These are phyloP conservation scores for Massarina eburnea DNA, from an alignment of 2,329 filamentous ascomycete genomes.

Conservation along the genomic window DNA sequence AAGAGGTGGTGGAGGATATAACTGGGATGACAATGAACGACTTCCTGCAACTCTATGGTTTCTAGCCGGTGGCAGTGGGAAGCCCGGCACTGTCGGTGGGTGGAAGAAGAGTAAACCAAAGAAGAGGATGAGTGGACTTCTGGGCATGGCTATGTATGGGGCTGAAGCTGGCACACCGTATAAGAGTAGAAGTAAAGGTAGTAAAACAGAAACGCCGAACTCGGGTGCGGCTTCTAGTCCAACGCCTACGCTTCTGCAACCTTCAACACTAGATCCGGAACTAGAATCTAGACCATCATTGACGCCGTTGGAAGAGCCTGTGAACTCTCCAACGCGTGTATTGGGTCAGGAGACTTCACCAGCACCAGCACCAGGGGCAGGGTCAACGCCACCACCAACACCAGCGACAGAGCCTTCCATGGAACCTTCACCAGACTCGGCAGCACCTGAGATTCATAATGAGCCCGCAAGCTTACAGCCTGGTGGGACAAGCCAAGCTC, in stretches of 20 bases:
- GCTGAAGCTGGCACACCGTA: conserved; percentile 13
- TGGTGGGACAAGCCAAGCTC: no score
- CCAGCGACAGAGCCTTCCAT: no score
- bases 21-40: conserved; percentile 4
- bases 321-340: no score
- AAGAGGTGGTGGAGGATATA: conserved; percentile 19
- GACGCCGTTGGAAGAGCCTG: no score
- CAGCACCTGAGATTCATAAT: no score
- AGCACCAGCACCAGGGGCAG: no score
- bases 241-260: background rate
- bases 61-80: conserved; percentile 26
- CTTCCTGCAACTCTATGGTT: conserved; percentile 23
- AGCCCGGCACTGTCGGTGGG: conserved; percentile 10
- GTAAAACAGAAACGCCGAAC: background rate
- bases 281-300: no score
- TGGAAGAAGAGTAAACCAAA: conserved; percentile 27
- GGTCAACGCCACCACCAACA: no score
- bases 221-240: background rate
- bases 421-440: no score
- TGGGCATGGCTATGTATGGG: conserved; percentile 28
- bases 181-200: background rate
- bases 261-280: no score
- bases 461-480: no score
- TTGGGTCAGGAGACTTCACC: no score
- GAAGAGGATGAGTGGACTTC: conserved; percentile 25